Conservation (phyloP, 2,329 filamentous ascomycete species). For the Penicillium digitatum region DNA sequence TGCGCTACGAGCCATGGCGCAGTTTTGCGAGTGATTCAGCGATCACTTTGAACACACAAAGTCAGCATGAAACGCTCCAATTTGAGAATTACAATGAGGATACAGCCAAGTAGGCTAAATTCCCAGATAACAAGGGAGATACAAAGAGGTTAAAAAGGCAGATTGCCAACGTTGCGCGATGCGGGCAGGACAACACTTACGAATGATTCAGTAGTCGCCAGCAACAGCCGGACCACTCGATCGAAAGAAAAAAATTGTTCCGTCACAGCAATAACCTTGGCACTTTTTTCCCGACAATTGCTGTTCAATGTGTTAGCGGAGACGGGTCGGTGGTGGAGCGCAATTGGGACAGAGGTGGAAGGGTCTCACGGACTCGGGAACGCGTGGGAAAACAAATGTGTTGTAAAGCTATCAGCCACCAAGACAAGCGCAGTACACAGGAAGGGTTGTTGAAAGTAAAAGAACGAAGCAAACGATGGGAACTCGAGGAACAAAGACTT, state of each 20-base stretch:
- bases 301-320: constrained; percentile 14
- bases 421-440: not conserved
- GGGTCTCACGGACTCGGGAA: constrained; percentile 19
- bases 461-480: constrained; percentile 6
- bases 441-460: not conserved
- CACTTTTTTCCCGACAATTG: constrained; percentile 15
- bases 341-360: constrained; percentile 16
- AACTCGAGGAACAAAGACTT: constrained; percentile 9
- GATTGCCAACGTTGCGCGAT: constrained; percentile 1
- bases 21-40: constrained; percentile 2
- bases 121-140: not conserved
- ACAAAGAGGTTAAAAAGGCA: not conserved
- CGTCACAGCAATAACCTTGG: not conserved
- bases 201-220: constrained; percentile 9
- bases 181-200: constrained; percentile 8
- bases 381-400: constrained; percentile 15
- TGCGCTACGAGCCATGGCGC: constrained; percentile 31
- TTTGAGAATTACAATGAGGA: not conserved
- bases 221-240: constrained; percentile 9
- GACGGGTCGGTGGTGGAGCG: constrained; percentile 21
- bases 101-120: not conserved
- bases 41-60: constrained; percentile 4
- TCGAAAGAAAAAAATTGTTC: not conserved
- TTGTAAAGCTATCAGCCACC: constrained; percentile 1
- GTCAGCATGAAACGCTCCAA: constrained; percentile 1